phyloP scores from a whole-genome alignment of 2,329 filamentous ascomycete genomes.

The Conoideocrella luteorostrata region DNA sequence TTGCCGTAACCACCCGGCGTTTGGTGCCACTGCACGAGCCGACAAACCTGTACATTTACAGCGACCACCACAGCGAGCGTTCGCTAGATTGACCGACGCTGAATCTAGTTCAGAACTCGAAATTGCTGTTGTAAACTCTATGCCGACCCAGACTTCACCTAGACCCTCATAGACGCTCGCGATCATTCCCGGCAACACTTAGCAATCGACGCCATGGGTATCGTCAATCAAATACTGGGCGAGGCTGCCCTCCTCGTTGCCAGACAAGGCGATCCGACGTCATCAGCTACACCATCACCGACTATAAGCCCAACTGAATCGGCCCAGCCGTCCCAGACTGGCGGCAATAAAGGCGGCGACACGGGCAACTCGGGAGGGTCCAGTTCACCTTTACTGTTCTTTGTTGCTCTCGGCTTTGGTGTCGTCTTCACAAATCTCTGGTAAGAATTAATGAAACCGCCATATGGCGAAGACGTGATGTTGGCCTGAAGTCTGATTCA shows the following conservation, averaged over 20 bases:
- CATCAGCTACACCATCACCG: constrained; percentile 10
- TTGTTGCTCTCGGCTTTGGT: constrained; percentile 91
- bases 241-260: constrained; percentile 30
- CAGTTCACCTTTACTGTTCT: constrained; percentile 57
- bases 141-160: constrained; percentile 1
- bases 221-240: constrained; percentile 29
- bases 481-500: no score
- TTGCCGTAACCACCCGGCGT: no score
- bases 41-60: no score
- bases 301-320: constrained; percentile 8
- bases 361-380: constrained; percentile 19
- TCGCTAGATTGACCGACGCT: no score
- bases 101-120: no score
- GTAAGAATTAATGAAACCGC: constrained; percentile 45
- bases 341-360: constrained; percentile 14
- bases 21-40: no score
- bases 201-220: constrained; percentile 23
- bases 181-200: background rate
- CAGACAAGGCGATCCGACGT: constrained; percentile 22
- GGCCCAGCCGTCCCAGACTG: constrained; percentile 11
- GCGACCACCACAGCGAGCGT: no score
- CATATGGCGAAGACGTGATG: no score
- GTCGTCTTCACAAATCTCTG: constrained; percentile 98
- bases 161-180: background rate
- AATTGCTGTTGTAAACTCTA: constrained; percentile 1